Evolutionary conservation across 805 yeast species (phyloP).

Genomic region (Saturnispora sanitii): DNA sequence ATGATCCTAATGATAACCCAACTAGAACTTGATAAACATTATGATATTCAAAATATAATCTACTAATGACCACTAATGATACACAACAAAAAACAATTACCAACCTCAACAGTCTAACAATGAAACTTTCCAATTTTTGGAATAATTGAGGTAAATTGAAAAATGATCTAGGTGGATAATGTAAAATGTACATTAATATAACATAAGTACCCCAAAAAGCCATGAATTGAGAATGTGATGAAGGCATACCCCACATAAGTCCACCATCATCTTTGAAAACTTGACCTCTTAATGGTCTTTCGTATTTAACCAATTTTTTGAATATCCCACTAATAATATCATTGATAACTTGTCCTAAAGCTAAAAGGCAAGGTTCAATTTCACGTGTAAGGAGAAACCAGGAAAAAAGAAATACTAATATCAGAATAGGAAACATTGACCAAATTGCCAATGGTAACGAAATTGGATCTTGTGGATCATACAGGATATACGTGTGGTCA

Average conservation of each 20-base stretch:
- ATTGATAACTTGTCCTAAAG: constrained; percentile 75
- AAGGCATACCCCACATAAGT: constrained; percentile 85
- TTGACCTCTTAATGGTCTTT: constrained; percentile 53
- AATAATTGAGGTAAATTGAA: not conserved
- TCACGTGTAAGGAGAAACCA: constrained; percentile 81
- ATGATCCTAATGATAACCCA: constrained; percentile 57
- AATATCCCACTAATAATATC: constrained; percentile 63
- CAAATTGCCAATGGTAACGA: constrained; percentile 58
- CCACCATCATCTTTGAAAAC: constrained; percentile 23
- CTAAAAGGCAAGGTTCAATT: constrained; percentile 72
- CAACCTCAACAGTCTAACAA: constrained; percentile 12
- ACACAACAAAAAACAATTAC: not conserved
- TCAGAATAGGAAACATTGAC: constrained; percentile 71
- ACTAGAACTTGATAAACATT: constrained; percentile 60
- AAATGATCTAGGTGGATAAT: constrained; percentile 22
- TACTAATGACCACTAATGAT: constrained; percentile 44
- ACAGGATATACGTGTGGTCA: constrained; percentile 79
- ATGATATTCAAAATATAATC: constrained; percentile 77
- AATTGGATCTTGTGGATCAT: constrained; percentile 54
- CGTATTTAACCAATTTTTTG: constrained; percentile 55
- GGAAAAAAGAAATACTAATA: constrained; percentile 69
- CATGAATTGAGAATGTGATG: constrained; percentile 95
- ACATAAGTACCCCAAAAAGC: constrained; percentile 65
- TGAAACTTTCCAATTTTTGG: constrained; percentile 17
- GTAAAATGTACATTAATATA: constrained; percentile 37